Evolutionary conservation across 805 yeast genomes (phyloP), one percentile per base, ranked within the genome.

Genomic region (Scheffersomyces amazonensis): DNA sequence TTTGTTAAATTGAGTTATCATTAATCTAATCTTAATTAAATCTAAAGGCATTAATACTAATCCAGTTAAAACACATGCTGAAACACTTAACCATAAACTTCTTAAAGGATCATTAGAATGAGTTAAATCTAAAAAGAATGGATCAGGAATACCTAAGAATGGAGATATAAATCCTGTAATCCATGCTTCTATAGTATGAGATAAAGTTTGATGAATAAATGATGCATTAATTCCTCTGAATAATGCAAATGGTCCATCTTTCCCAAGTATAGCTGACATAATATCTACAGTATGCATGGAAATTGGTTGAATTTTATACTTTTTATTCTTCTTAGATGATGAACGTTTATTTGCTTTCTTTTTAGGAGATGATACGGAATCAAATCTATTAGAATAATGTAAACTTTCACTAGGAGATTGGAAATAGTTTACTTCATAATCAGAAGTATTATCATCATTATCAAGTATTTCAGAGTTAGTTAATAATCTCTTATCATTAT

Each of bases 121-220:
- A 16, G 87, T 73, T 35, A 85, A 73, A 46, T 87, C 96, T 48
- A 88, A 81, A 56, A 88, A 83, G 44, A 81, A 79, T 2, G 96
- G 96, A 56, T 90, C 97, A 0, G 96, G 96, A 21, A 88, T 78
- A 15, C 85, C 83, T 36, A 86, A 59, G 32, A 87, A 64, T 2
- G 96, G 93, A 4, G 96, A 81, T 6, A 89, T 56, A 45, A 90
- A 78, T 3, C 96, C 96, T 0, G 95, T 84, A 34, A 89, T 71
- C 97, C 98, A 90, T 1, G 96, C 87, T 53, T 87, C 91, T 32
- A 89, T 64, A 0, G 96, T 84, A 34, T 80, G 78, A 2, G 83
- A 77, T 15, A 88, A 66, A 0, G 95, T 84, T 37, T 76, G 83
- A 54, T 84, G 75, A 15, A 93, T 70, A 52, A 89, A 91, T 0